These are phyloP conservation scores for Emericellopsis cladophorae DNA, from an alignment of 2,329 filamentous ascomycete species.

Conservation along the genomic window DNA sequence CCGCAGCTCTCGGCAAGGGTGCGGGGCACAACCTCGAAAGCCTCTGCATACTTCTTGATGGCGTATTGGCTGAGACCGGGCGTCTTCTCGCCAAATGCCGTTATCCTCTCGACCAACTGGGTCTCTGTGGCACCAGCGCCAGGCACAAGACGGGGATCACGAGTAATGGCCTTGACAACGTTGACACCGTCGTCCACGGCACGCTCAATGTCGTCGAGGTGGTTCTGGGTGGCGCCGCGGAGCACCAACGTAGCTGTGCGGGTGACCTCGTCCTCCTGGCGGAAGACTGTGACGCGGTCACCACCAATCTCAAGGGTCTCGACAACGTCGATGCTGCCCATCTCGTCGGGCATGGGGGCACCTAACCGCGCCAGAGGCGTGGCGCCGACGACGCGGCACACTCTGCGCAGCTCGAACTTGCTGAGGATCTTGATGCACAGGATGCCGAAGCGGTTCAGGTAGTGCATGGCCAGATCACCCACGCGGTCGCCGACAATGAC, in stretches of 20 bases:
- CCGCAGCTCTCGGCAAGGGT: constrained; percentile 91
- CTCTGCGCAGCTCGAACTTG: constrained; percentile 90
- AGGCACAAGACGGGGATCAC: constrained; percentile 80
- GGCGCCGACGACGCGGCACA: constrained; percentile 92
- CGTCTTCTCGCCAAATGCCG: constrained; percentile 82
- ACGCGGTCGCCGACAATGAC: constrained; percentile 88
- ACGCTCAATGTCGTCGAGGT: constrained; percentile 92
- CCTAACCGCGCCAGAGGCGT: constrained; percentile 92
- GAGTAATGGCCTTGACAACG: constrained; percentile 95
- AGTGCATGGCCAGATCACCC: constrained; percentile 91
- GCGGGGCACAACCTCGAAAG: constrained; percentile 92
- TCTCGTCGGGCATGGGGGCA: constrained; percentile 99
- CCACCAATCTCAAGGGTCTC: constrained; percentile 97
- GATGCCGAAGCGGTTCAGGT: constrained; percentile 94
- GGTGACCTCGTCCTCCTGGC: constrained; percentile 87
- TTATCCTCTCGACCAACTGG: constrained; percentile 85
- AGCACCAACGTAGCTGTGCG: constrained; percentile 90
- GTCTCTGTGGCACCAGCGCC: constrained; percentile 92
- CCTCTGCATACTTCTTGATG: constrained; percentile 94
- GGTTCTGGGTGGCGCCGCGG: constrained; percentile 92
- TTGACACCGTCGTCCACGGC: constrained; percentile 98
- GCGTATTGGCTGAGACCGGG: constrained; percentile 89
- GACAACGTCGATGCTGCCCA: constrained; percentile 87
- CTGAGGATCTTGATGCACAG: constrained; percentile 93
- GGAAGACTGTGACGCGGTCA: constrained; percentile 95